Percentiles rank a stretch among this genome's conserved stretches.
Evolutionary conservation across 1,284 basidiomycete species (phyloP).

Genomic region (Trichosporon sp.): DNA sequence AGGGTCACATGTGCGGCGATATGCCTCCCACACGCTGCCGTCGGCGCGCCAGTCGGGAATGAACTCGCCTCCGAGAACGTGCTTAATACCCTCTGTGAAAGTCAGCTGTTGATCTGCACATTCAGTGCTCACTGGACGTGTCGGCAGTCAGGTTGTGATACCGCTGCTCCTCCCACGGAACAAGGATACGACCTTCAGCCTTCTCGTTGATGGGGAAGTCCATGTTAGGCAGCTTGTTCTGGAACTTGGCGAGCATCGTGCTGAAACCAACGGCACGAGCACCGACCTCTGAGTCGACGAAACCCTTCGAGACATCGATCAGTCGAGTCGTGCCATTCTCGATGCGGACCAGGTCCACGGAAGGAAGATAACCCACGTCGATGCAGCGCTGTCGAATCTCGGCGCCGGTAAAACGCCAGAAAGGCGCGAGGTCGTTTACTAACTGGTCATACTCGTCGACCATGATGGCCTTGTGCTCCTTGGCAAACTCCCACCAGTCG

Average conservation of each 20-base stretch:
- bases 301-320: slow-evolving; percentile 66
- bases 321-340: slow-evolving; percentile 66
- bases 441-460: slow-evolving; percentile 89
- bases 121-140: slow-evolving; percentile 50
- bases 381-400: slow-evolving; percentile 71
- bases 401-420: slow-evolving; percentile 70
- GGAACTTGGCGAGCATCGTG: slow-evolving; percentile 72
- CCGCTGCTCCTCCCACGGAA: slow-evolving; percentile 77
- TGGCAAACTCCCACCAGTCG: slow-evolving; percentile 81
- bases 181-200: slow-evolving; percentile 85
- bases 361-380: slow-evolving; percentile 77
- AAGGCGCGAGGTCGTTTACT: slow-evolving; percentile 76
- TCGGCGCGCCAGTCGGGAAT: slow-evolving; percentile 78
- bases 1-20: slow-evolving; percentile 84
- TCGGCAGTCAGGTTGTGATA: slow-evolving; percentile 69
- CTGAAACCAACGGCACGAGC: slow-evolving; percentile 75
- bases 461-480: slow-evolving; percentile 71
- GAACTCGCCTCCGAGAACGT: slow-evolving; percentile 70
- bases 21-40: slow-evolving; percentile 88
- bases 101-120: not conserved
- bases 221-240: slow-evolving; percentile 77
- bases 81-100: slow-evolving; percentile 62
- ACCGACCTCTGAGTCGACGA: slow-evolving; percentile 69
- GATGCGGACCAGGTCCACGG: slow-evolving; percentile 80
- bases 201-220: slow-evolving; percentile 88